Evolutionary conservation across 164 flowering plant species (phyloP).

Genomic region (Santalum album): DNA sequence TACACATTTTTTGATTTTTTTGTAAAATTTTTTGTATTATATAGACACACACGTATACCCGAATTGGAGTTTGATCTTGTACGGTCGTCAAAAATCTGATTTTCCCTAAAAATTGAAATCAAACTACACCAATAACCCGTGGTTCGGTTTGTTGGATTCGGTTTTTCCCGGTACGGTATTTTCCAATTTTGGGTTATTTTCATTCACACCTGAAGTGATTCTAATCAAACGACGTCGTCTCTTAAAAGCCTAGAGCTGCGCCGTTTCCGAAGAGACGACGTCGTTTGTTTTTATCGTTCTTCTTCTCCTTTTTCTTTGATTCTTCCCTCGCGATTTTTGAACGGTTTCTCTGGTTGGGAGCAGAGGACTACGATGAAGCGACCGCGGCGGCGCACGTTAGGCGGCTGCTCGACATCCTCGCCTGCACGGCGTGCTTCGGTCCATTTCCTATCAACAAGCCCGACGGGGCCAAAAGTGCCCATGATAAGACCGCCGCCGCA

Average conservation of each 20-base stretch:
- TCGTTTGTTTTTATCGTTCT: slow-evolving; percentile 7
- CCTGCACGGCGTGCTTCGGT: slow-evolving; percentile 84
- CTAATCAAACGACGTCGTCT: not conserved
- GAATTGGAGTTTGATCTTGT: no score
- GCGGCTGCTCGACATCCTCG: slow-evolving; percentile 75
- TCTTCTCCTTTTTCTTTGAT: not conserved
- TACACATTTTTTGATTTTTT: no score
- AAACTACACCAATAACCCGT: no score
- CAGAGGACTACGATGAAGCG: slow-evolving; percentile 89
- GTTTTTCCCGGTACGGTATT: no score
- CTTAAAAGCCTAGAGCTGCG: no score
- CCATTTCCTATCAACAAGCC: slow-evolving; percentile 32
- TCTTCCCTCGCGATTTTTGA: not conserved
- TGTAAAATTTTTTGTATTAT: no score
- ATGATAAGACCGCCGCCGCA: slow-evolving; percentile 7
- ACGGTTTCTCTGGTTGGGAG: not conserved
- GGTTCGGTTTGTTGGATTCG: no score
- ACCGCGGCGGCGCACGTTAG: slow-evolving; percentile 83
- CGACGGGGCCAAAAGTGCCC: slow-evolving; percentile 1
- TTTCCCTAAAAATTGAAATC: no score
- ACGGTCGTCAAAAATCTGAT: no score
- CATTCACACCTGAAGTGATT: no score
- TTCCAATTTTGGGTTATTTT: no score
- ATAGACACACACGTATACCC: no score
- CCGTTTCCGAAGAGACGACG: slow-evolving; percentile 12